phyloP scores from a whole-genome alignment of 345 rosid genomes.

The Nasturtium officinale region DNA sequence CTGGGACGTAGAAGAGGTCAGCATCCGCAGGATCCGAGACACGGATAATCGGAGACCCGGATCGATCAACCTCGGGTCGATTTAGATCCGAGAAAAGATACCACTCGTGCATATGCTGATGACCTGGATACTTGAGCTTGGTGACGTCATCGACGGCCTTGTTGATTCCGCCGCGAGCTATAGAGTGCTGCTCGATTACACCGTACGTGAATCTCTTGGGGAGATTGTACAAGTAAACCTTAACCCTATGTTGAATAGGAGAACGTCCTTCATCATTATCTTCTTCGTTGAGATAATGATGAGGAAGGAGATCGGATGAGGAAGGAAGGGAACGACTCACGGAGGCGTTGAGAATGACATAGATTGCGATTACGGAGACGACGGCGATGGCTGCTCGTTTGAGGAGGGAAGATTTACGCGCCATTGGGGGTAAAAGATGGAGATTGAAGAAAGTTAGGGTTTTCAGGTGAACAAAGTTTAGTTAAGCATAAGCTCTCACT shows the following conservation, averaged over 20 bases:
- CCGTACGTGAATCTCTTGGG: constrained; percentile 81
- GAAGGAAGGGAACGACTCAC: constrained; percentile 51
- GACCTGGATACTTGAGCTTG: constrained; percentile 79
- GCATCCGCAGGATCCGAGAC: constrained; percentile 83
- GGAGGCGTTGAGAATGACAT: constrained; percentile 66
- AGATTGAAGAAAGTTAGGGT: constrained; percentile 30
- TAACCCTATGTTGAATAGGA: constrained; percentile 44
- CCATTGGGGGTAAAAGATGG: constrained; percentile 43
- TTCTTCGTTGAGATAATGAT: constrained; percentile 37
- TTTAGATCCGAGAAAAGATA: constrained; percentile 70
- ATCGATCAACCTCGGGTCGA: constrained; percentile 59
- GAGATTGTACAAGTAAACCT: constrained; percentile 79
- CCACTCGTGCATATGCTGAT: constrained; percentile 99
- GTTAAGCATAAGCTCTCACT: neutral
- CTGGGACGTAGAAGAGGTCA: constrained; percentile 83
- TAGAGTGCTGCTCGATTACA: constrained; percentile 68
- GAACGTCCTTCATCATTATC: neutral
- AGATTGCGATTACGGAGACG: constrained; percentile 59
- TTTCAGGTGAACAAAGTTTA: constrained; percentile 5
- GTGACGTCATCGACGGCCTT: constrained; percentile 51
- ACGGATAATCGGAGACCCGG: constrained; percentile 61
- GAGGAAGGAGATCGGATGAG: constrained; percentile 37
- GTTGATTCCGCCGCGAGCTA: constrained; percentile 63
- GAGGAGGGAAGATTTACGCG: constrained; percentile 81
- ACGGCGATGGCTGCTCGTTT: constrained; percentile 56